A percentile compares a stretch with the other conserved stretches of the same genome.
Evolutionary conservation across 345 rosid genomes (phyloP).

Genomic region (Rhodamnia rubescens): DNA sequence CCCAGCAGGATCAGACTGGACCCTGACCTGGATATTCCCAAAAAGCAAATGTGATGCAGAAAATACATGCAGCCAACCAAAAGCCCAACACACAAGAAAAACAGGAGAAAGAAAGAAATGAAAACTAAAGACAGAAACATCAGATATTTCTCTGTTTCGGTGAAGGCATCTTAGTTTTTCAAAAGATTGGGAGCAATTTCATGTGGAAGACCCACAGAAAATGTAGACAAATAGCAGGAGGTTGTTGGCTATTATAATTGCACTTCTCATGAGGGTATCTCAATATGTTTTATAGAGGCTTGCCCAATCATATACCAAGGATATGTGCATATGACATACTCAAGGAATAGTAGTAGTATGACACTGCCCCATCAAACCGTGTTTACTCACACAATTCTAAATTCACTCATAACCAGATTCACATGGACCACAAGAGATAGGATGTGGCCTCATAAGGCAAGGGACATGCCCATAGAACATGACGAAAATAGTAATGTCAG

Average conservation of each 20-base stretch:
- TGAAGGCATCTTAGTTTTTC: background rate
- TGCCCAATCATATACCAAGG: background rate
- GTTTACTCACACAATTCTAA: background rate
- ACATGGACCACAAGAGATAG: background rate
- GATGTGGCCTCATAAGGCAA: background rate
- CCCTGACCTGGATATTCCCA: conserved; percentile 41
- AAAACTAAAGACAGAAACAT: background rate
- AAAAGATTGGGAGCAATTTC: background rate
- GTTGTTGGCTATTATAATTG: background rate
- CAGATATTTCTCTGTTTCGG: background rate
- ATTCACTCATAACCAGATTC: background rate
- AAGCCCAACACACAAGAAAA: background rate
- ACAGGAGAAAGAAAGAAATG: background rate
- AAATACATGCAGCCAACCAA: background rate
- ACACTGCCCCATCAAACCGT: too few relatives aligned
- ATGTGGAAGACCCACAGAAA: background rate
- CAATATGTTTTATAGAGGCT: background rate
- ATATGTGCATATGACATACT: background rate
- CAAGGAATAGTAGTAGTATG: background rate
- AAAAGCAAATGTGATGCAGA: background rate
- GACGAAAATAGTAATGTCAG: background rate
- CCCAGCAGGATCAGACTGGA: conserved; percentile 74
- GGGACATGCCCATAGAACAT: background rate
- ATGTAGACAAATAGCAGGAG: background rate
- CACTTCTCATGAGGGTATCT: background rate